Evolutionary conservation across 2,329 filamentous ascomycete genomes (phyloP).

Genomic region (Botrytis medusae): DNA sequence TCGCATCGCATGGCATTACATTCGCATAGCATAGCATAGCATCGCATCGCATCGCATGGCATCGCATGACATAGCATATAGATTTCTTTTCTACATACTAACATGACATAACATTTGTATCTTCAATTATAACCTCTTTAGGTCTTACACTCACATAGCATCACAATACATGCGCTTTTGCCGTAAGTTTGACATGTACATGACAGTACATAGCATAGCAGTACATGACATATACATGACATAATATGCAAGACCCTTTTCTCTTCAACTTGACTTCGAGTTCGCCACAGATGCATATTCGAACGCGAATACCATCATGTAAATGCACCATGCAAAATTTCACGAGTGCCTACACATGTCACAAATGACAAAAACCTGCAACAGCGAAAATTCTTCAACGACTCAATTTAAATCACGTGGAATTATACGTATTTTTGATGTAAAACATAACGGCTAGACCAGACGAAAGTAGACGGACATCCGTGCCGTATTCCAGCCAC

Average conservation of each 20-base stretch:
- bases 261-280: background rate
- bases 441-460: background rate
- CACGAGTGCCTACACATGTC: background rate
- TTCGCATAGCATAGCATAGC: slow-evolving; percentile 3
- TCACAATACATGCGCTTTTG: background rate
- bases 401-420: slow-evolving; percentile 11
- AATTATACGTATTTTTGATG: background rate
- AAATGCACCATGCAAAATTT: background rate
- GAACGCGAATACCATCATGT: background rate
- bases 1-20: slow-evolving; percentile 17
- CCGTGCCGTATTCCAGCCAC: slow-evolving; percentile 11
- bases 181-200: background rate
- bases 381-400: slow-evolving; percentile 2
- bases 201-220: background rate
- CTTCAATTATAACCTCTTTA: background rate
- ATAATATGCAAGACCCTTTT: background rate
- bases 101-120: background rate
- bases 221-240: slow-evolving; percentile 5
- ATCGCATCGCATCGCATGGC: background rate
- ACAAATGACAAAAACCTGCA: background rate
- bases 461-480: background rate
- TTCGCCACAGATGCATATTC: background rate
- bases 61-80: background rate
- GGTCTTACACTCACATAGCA: background rate
- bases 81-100: background rate